Evolutionary conservation across 495 filamentous ascomycete genomes (phyloP).

Genomic region (Platismatia glauca): DNA sequence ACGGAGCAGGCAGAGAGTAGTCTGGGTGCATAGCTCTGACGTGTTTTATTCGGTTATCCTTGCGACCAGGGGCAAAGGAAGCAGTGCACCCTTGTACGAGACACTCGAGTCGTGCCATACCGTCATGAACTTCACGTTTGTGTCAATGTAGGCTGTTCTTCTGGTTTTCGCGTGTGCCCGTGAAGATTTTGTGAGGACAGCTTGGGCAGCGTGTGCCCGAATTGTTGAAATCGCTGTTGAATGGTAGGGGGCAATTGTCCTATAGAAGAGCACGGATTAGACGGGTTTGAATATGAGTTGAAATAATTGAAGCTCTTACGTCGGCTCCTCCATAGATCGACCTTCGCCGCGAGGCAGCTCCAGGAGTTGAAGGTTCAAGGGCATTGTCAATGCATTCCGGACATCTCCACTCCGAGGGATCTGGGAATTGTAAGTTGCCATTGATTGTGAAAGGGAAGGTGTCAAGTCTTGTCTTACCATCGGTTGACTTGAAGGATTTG

Average conservation of each 20-base stretch:
- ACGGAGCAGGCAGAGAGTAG: neutral
- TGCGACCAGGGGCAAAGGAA: neutral
- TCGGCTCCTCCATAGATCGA: no score
- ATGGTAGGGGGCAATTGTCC: no score
- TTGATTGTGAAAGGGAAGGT: conserved; percentile 4
- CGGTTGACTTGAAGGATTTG: conserved; percentile 57
- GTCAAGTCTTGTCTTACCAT: conserved; percentile 44
- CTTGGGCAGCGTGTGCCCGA: neutral
- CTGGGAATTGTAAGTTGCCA: conserved; percentile 29
- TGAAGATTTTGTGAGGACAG: neutral
- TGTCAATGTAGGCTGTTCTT: neutral
- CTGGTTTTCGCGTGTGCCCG: neutral
- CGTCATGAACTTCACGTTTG: neutral
- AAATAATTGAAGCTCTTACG: no score
- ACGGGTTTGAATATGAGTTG: no score
- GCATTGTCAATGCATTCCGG: conserved; percentile 63
- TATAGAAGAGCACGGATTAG: no score
- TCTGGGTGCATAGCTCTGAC: neutral
- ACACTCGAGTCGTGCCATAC: neutral
- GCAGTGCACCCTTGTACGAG: neutral
- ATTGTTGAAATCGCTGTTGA: no score
- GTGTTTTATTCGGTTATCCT: neutral
- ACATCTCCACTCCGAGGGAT: conserved; percentile 67
- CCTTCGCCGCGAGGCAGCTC: conserved; percentile 35
- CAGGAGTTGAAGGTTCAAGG: conserved; percentile 40